Percentiles rank a stretch among this genome's conserved stretches.
Conservation (phyloP, 2,329 filamentous ascomycete genomes). For the Niveomyces coronatus region DNA sequence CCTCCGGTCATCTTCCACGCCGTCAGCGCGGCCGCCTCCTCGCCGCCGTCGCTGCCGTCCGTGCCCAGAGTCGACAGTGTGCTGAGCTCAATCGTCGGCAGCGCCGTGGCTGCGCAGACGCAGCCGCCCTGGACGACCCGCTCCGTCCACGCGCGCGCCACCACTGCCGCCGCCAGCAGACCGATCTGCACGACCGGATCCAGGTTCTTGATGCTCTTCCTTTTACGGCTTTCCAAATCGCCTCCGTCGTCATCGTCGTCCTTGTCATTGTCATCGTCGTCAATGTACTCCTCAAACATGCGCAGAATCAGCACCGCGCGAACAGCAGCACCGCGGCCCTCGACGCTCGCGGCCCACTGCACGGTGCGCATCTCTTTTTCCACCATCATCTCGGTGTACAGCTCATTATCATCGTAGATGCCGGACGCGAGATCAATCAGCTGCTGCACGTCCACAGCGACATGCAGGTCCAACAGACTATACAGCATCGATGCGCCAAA, state of each 20-base stretch:
- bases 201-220: not conserved
- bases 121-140: not conserved
- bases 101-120: not conserved
- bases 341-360: conserved; percentile 3
- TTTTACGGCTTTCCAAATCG: not conserved
- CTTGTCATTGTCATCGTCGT: not conserved
- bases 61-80: not conserved
- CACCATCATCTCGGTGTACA: conserved; percentile 5
- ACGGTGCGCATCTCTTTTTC: conserved; percentile 3
- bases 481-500: conserved; percentile 3
- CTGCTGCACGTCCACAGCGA: conserved; percentile 7
- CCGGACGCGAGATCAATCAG: conserved; percentile 2
- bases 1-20: conserved; percentile 5
- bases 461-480: conserved; percentile 4
- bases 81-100: conserved; percentile 4
- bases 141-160: conserved; percentile 5
- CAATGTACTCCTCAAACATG: conserved; percentile 4
- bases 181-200: conserved; percentile 5
- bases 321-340: conserved; percentile 4
- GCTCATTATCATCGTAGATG: conserved; percentile 5
- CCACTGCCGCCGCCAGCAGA: conserved; percentile 2
- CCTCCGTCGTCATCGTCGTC: too few relatives aligned
- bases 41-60: too few relatives aligned
- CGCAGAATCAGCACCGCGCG: conserved; percentile 3
- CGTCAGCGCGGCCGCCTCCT: not conserved